Evolutionary conservation across 495 filamentous ascomycete genomes (phyloP).

Genomic region (Podospora pseudocomata): DNA sequence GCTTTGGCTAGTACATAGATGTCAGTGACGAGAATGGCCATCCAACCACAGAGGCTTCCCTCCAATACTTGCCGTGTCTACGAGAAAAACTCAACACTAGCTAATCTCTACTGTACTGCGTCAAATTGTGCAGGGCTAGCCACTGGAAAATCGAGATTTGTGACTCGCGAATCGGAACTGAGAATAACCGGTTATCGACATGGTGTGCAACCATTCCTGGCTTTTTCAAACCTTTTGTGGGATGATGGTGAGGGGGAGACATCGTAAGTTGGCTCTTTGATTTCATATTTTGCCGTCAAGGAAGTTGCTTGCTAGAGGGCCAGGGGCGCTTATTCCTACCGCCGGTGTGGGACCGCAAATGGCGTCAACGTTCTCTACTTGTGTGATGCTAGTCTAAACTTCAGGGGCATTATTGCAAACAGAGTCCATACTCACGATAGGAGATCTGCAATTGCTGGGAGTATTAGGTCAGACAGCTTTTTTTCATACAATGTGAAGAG

Average conservation of each 20-base stretch:
- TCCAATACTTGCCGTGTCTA: background rate
- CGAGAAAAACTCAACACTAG: background rate
- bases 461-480: background rate
- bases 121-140: background rate
- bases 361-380: conserved; percentile 4
- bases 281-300: conserved; percentile 5
- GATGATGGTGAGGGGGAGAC: background rate
- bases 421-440: background rate
- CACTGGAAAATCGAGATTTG: background rate
- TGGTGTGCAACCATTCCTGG: background rate
- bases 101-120: background rate
- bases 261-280: conserved; percentile 1
- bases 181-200: conserved; percentile 2
- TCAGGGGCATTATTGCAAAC: background rate
- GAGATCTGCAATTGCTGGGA: background rate
- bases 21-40: background rate
- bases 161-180: background rate
- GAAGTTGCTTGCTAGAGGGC: conserved; percentile 8
- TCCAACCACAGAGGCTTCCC: background rate
- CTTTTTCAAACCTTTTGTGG: background rate
- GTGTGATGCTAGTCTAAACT: too few relatives aligned
- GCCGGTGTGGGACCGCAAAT: conserved; percentile 4
- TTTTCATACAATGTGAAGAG: background rate
- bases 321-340: conserved; percentile 7
- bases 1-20: background rate